phyloP scores from a whole-genome alignment of 495 filamentous ascomycete species.

The Bacidia gigantensis region DNA sequence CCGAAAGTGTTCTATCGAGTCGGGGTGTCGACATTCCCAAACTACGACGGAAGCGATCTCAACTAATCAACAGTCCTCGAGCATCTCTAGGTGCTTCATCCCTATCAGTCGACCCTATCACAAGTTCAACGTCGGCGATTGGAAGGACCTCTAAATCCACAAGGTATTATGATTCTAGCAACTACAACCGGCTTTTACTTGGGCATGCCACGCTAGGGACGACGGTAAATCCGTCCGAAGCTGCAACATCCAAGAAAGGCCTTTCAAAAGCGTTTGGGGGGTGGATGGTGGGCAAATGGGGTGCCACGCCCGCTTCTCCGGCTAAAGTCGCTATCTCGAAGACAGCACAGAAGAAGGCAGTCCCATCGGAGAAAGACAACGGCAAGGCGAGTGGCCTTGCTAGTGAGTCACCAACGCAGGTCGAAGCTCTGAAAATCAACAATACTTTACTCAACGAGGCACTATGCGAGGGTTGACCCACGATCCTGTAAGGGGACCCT shows the following conservation, averaged over 20 bases:
- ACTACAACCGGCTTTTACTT: slow-evolving; percentile 15
- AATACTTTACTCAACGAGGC: slow-evolving; percentile 11
- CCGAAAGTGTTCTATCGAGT: slow-evolving; percentile 39
- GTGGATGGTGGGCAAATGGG: slow-evolving; percentile 45
- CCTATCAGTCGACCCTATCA: slow-evolving; percentile 30
- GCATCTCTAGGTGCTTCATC: slow-evolving; percentile 22
- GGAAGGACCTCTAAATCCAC: slow-evolving; percentile 9
- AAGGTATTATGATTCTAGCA: slow-evolving; percentile 14
- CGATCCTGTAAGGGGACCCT: no score
- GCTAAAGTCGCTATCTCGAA: slow-evolving; percentile 10
- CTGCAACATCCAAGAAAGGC: slow-evolving; percentile 21
- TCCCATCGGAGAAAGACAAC: no score
- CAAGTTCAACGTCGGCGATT: slow-evolving; percentile 28
- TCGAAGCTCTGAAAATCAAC: slow-evolving; percentile 9
- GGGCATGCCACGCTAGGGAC: background rate
- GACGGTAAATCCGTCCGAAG: slow-evolving; percentile 8
- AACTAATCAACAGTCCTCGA: slow-evolving; percentile 13
- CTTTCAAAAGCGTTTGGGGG: slow-evolving; percentile 36
- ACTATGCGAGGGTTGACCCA: slow-evolving; percentile 3
- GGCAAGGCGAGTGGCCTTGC: background rate
- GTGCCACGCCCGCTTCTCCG: slow-evolving; percentile 27
- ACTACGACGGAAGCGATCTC: slow-evolving; percentile 4
- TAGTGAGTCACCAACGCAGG: slow-evolving; percentile 1
- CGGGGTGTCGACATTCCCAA: slow-evolving; percentile 39
- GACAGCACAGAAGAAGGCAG: background rate